phyloP scores from a whole-genome alignment of 345 rosid species.

The Eucalyptus regnans region DNA sequence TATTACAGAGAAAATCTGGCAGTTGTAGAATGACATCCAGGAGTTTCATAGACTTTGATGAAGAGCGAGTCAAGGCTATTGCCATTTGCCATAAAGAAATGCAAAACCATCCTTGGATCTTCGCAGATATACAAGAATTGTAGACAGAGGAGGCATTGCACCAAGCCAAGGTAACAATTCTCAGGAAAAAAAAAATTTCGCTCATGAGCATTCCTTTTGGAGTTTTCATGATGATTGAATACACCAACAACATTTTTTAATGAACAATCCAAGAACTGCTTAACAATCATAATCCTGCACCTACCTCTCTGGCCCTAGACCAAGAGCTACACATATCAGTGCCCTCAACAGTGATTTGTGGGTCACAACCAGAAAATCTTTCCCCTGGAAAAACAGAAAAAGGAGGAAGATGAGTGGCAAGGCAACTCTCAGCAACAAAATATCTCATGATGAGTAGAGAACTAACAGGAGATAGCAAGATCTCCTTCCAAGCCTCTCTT shows the following conservation, averaged over 20 bases:
- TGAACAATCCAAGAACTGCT: background rate
- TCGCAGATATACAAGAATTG: background rate
- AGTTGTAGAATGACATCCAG: background rate
- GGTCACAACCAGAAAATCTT: conserved; percentile 38
- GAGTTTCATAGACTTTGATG: background rate
- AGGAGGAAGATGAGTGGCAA: background rate
- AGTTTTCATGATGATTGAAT: background rate
- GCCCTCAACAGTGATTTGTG: conserved; percentile 61
- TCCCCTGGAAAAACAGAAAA: conserved; percentile 21
- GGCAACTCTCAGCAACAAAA: background rate
- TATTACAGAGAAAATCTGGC: background rate
- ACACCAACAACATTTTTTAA: background rate
- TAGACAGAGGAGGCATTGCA: background rate
- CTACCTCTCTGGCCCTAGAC: conserved; percentile 48
- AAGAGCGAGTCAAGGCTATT: background rate
- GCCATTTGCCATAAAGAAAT: background rate
- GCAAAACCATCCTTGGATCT: background rate
- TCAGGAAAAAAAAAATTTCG: background rate
- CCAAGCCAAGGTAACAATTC: background rate
- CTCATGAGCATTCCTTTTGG: background rate
- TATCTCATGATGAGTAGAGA: background rate
- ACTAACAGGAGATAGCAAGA: conserved; percentile 39
- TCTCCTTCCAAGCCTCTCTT: conserved; percentile 59
- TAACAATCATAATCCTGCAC: background rate
- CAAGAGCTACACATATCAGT: conserved; percentile 56